Base-by-base conservation (phyloP, 2,329 filamentous ascomycete genomes). In the Diplodia sapinea region DNA sequence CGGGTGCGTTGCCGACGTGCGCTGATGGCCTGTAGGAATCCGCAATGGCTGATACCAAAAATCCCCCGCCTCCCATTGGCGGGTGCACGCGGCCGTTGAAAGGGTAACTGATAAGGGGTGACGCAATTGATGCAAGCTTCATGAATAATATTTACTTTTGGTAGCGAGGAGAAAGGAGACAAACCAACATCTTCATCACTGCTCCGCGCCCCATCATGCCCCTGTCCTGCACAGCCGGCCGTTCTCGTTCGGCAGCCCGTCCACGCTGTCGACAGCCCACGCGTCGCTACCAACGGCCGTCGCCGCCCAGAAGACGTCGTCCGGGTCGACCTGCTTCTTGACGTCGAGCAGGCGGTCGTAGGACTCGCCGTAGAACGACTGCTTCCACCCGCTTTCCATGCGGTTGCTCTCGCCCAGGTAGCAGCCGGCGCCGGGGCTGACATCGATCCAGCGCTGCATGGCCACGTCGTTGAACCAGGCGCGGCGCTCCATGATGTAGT, bases 371-470 rank as follows among this genome's bases (percentile, higher is more conserved):
- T 70, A 77, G 55, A 76, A 76, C 20, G 69, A 69, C 43, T 59
- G 56, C 63, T 75, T 67, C 72, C 72, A 77, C 50, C 73, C 72
- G 8, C 67, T 68, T 66, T 75, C 70, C 31, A 70, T 69, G 68
- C 73, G 73, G 61, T 76, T 72, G 13, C 73, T 74, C 63, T 77
- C 75, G 61, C 73, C 76, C 51, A 76, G 66, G 59, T 77, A 77
- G 2, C 74, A 67, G 3, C 72, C 75, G 36, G 70, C 72, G 20
- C 54, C 63, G 13, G 63, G 69, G 29, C 49, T 66, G 29, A 38
- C 52, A 43, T 59, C 64, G 54, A 50, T 50, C 51, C 51, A 59
- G 26, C 51, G 54, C 43, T 49, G 52, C 62, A 65, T 65, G 29
- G 59, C 59, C 12, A 63, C 59, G 50, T 65, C 62, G 51, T 65